Base-by-base conservation (phyloP, 768 basidiomycete genomes). In the Mycena belliarum region DNA sequence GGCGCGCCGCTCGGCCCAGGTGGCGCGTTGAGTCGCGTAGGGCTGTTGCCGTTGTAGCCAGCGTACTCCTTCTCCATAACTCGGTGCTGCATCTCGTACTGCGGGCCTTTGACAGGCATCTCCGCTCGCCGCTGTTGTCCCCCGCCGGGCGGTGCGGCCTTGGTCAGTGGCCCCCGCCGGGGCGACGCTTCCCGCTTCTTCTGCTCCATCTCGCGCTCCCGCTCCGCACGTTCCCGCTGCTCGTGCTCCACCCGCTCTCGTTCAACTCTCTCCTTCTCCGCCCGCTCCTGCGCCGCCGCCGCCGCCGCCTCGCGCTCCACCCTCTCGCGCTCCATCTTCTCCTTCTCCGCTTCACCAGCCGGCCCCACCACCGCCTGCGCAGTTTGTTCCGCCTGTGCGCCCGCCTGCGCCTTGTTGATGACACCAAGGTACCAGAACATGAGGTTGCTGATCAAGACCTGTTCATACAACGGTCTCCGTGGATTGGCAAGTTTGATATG, bases 391-490 rank as follows among this genome's bases (percentile, higher is more conserved):
- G 68, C 70, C 26, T 74, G 63, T 37, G 79, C 64, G 14, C 76
- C 69, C 4, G 77, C 72, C 15, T 87, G 88, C 20, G 92, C 84
- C 74, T 96, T 95, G 73, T 98, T 97, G 75, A 98, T 98, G 64
- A 98, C 88, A 14, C 95, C 93, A 35, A 99, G 82, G 70, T 98
- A 99, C 97, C 97, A 99, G 80, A 99, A 98, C 93, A 96, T 97
- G 66, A 94, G 76, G 69, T 94, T 94, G 69, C 89, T 92, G 72
- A 92, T 93, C 55, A 93, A 76, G 52, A 91, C 97, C 73, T 99
- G 97, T 76, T 99, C 97, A 68, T 97, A 98, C 18, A 99, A 79
- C 25, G 97, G 95, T 43, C 97, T 82, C 57, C 97, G 82, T 10
- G 97, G 95, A 74, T 98, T 99, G 21, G 97, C 97, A 43, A 99